Evolutionary conservation across 2,329 filamentous ascomycete genomes (phyloP), one percentile per base, ranked within the genome.

Genomic region (Clarireedia monteithiana): DNA sequence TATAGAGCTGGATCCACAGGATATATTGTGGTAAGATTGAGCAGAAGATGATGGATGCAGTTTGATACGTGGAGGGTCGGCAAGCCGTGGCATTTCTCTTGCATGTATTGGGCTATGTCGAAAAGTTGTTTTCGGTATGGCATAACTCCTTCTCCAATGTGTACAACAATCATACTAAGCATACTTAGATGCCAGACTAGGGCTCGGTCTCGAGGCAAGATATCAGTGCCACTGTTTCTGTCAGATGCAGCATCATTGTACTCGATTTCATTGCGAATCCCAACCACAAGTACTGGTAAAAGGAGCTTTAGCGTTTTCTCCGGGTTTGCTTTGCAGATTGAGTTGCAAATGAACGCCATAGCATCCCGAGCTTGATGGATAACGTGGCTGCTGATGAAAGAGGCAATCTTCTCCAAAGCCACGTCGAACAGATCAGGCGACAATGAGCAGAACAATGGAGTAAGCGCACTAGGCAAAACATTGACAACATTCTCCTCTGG

Each of bases 401-500:
- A 83, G 2, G 91, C 88, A 64, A 99, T 84, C 75, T 97, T 97
- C 58, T 95, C 88, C 50, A 99, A 74, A 0, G 89, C 90, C 68
- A 94, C 82, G 66, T 97, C 94, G 66, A 95, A 99, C 10, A 97
- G 81, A 67, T 96, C 91, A 0, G 92, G 89, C 0, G 94, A 97
- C 24, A 99, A 75, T 0, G 91, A 89, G 0, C 92, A 88, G 62
- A 99, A 88, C 44, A 99, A 75, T 3, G 94, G 94, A 52, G 89
- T 91, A 60, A 99, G 84, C 0, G 94, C 91, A 6, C 92, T 90
- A 2, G 94, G 94, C 23, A 99, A 74, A 1, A 91, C 95, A 68
- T 97, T 97, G 68, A 97, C 91, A 48, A 99, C 91, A 65, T 91
- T 96, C 66, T 99, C 95, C 71, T 99, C 94, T 0, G 94, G 94